Evolutionary conservation across 176 grass and related monocot species (phyloP), one percentile per base, ranked within the genome.

Genomic region (Tillandsia fasciculata): DNA sequence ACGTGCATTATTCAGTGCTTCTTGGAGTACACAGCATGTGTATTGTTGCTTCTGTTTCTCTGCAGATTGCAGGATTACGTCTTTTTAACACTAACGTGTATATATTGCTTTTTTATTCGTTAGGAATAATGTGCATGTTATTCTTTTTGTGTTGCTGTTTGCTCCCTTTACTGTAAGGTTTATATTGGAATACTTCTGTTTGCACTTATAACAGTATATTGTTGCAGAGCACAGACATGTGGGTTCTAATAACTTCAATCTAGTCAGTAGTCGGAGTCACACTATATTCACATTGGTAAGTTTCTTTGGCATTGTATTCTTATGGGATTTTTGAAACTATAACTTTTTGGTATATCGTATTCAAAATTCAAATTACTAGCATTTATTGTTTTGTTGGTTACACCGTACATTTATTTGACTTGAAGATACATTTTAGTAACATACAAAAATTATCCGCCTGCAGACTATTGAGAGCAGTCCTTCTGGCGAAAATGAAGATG

Each of bases 241-340:
- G 72, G 93, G 93, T 24, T 97, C 93, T 75, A 97, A 97, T 76
- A 97, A 97, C 74, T 92, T 97, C 70, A 97, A 97, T 85, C 83
- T 97, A 54, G 70, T 97, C 68, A 97, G 93, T 70, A 97, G 93
- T 64, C 79, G 93, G 80, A 97, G 93, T 75, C 93, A 97, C 82
- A 97, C 93, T 74, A 97, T 97, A 64, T 97, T 97, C 82, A 97
- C 93, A 47, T 56, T 97, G 93, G 93, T 97, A 90, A 81, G 54
- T 59, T 17, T 59, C 54, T 59, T 59, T 17, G 7, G 9, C 15
- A 20, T 9, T 13, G 33, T 6, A 42, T 42, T 42, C 33, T 42
- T 42, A 5, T 42, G 33, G 33, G 3, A 42, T 42, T 42, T 42
- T 5, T 42, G 33, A 42, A 42, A 42, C 33, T 42, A 42, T 42